Conservation (phyloP, 192 early-diverging fungal genomes). For the Entomortierella chlamydospora region DNA sequence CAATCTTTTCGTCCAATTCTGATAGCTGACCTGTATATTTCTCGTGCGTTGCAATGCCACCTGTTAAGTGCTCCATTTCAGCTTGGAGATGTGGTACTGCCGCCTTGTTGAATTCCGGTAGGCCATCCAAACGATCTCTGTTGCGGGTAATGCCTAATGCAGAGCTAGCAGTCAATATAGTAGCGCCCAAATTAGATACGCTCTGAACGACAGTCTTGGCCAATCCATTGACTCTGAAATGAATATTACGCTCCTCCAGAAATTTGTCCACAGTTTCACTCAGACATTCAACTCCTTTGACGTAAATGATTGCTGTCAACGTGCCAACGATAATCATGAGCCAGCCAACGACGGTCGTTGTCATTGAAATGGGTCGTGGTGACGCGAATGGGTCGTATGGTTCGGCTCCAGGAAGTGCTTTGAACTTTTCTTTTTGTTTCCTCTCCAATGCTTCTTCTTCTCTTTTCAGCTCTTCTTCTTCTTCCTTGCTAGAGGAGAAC, state of each 20-base stretch:
- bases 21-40: conserved; percentile 2
- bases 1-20: conserved; percentile 22
- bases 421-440: background rate
- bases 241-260: conserved; percentile 22
- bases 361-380: conserved; percentile 22
- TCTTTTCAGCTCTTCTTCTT: background rate
- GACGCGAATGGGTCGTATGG: conserved; percentile 4
- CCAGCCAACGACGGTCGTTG: conserved; percentile 45
- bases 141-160: background rate
- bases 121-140: background rate
- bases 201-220: conserved; percentile 7
- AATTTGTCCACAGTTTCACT: conserved; percentile 25
- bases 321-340: conserved; percentile 21
- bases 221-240: conserved; percentile 29
- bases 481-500: background rate
- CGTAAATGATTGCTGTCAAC: conserved; percentile 22
- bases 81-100: background rate
- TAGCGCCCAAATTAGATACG: background rate
- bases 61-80: background rate
- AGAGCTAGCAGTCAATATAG: conserved; percentile 5
- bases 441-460: too few species aligned
- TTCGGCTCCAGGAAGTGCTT: background rate
- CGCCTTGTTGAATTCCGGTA: conserved; percentile 38
- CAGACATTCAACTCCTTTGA: conserved; percentile 27
- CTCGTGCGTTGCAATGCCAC: conserved; percentile 1